A percentile compares a stretch with the other conserved stretches of the same genome.
Conservation (phyloP, 352 stramenopile genomes). For the Phytophthora podocarpi region DNA sequence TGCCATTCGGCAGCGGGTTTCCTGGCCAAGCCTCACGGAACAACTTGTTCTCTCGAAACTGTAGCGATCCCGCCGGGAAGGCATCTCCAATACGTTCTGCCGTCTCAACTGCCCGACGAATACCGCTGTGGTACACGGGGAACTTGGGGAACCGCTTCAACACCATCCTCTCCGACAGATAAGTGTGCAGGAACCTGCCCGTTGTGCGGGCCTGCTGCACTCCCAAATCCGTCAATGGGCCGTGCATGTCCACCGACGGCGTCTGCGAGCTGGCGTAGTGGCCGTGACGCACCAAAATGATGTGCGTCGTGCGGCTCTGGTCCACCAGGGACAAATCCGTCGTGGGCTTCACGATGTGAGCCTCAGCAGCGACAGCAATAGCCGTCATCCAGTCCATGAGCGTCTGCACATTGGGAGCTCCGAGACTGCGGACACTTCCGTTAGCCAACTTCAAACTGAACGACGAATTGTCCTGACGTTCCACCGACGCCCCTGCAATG, state of each 20-base stretch:
- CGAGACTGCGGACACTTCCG: slow-evolving; percentile 42
- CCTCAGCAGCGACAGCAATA: slow-evolving; percentile 53
- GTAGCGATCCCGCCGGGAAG: slow-evolving; percentile 40
- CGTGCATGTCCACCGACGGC: slow-evolving; percentile 54
- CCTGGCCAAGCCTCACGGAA: slow-evolving; percentile 72
- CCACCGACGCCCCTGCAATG: slow-evolving; percentile 46
- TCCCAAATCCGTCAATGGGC: slow-evolving; percentile 60
- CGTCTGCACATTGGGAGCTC: slow-evolving; percentile 53
- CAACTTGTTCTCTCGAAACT: slow-evolving; percentile 70
- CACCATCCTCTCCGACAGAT: slow-evolving; percentile 49
- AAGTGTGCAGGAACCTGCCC: slow-evolving; percentile 56
- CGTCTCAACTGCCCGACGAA: slow-evolving; percentile 58
- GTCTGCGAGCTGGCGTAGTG: slow-evolving; percentile 63
- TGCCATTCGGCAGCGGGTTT: slow-evolving; percentile 64
- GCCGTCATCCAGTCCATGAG: slow-evolving; percentile 83
- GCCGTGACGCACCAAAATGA: slow-evolving; percentile 71
- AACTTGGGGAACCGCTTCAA: slow-evolving; percentile 66
- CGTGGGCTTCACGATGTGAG: slow-evolving; percentile 44
- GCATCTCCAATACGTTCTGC: slow-evolving; percentile 46
- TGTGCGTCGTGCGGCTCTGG: slow-evolving; percentile 70
- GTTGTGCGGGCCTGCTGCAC: slow-evolving; percentile 52
- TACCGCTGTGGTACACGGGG: slow-evolving; percentile 63
- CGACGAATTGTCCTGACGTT: slow-evolving; percentile 54
- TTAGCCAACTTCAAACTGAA: slow-evolving; percentile 39
- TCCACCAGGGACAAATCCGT: slow-evolving; percentile 59